phyloP scores from a whole-genome alignment of 495 filamentous ascomycete genomes.

The Penicillium cataractarum region DNA sequence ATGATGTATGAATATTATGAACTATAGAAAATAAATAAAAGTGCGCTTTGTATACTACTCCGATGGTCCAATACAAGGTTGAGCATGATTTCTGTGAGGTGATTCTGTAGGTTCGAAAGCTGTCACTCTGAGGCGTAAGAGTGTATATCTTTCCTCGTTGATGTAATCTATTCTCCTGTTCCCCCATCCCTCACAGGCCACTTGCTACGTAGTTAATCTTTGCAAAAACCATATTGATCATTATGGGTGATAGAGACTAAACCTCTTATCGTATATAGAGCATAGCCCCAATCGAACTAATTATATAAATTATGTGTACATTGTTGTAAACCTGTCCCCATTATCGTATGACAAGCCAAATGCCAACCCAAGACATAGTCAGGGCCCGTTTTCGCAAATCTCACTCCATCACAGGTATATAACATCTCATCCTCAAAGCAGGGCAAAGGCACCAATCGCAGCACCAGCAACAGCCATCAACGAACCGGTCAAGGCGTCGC shows the following conservation, averaged over 20 bases:
- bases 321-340: neutral
- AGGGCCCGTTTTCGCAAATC: neutral
- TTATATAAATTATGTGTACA: neutral
- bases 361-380: neutral
- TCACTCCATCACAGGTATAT: too few relatives aligned
- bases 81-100: too few relatives aligned
- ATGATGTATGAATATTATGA: conserved; percentile 9
- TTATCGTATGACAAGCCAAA: neutral
- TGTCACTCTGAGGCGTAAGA: too few relatives aligned
- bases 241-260: neutral
- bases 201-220: too few relatives aligned
- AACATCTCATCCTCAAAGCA: conserved; percentile 14
- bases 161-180: too few relatives aligned
- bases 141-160: too few relatives aligned
- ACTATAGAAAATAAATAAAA: neutral
- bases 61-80: neutral
- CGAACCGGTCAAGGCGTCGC: conserved; percentile 10
- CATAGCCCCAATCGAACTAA: neutral
- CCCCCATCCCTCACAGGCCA: too few relatives aligned
- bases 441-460: conserved; percentile 35
- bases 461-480: conserved; percentile 34
- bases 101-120: too few relatives aligned
- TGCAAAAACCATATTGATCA: neutral
- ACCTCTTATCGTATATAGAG: neutral
- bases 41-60: neutral